Evolutionary conservation across 257 asterid species (phyloP), one percentile per base, ranked within the genome.

Genomic region (Fraxinus quadrangulata): DNA sequence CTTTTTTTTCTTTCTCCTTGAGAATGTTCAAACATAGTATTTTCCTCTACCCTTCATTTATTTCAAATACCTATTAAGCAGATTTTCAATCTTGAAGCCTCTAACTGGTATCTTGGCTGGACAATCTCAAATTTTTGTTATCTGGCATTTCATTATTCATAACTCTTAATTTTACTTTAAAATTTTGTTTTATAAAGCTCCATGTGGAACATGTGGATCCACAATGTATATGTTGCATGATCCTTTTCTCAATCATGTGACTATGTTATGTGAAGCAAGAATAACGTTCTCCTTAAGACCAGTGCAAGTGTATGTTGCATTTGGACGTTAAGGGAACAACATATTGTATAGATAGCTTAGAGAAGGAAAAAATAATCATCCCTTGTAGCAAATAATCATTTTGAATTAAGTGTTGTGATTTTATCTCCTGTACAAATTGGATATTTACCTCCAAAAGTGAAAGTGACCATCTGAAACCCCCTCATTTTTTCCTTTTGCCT

Each of bases 281-380:
- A 42, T 23, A 33, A 77, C 34, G 75, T 77, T 80, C 82, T 80
- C 86, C 86, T 83, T 80, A 49, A 75, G 66, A 77, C 83, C 81
- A 71, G 33, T 78, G 79, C 83, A 77, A 70, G 37, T 6, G 49
- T 73, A 7, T 77, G 63, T 74, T 84, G 84, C 80, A 84, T 31
- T 31, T 74, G 87, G 81, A 77, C 78, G 77, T 80, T 83, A 77
- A 83, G 83, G 85, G 77, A 84, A 84, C 74, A 40, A 80, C 83
- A 84, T 83, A 39, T 73, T 75, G 73, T 65, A 36, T 36, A n/a
- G 21, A 10, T 39, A 65, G 66, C 79, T 39, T 75, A 5, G 7
- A 66, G 69, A 63, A 63, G 36, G 36, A 12, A 11, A 3, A 42
- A 63, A 63, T 24, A 63, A 59, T 59, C 49, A 40, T 40, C 23